Base-by-base conservation (phyloP, 768 basidiomycete genomes). In the Crepidotus variabilis region DNA sequence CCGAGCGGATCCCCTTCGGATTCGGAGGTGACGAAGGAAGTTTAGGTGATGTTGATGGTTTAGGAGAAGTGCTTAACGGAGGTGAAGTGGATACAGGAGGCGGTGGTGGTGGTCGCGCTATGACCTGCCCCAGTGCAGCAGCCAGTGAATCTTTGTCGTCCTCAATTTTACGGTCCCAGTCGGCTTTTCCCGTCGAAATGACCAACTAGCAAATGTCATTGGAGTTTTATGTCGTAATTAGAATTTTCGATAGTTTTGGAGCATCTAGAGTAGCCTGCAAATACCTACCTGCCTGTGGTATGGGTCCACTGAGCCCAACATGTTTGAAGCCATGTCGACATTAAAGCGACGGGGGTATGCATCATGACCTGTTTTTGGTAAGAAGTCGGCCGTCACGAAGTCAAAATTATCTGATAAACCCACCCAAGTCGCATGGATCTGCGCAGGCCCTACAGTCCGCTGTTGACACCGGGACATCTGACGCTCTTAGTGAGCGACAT, bases 251-350 rank as follows among this genome's bases (percentile, higher is more conserved):
- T 36, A 2, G 20, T 32, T 18, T 45, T 21, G 43, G 61, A 18
- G 20, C 20, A 43, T 61, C 28, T 28, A 28, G 28, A 28, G 28
- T 8, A 28, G 8, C 28, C 28, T 28, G 28, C 28, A 28, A 28
- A 28, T 28, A 28, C 65, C 35, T 60, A 88, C 91, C 78, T 94
- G 89, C 21, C 93, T 86, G 36, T 82, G 83, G 69, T 92, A 94
- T 2, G 92, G 87, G 69, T 88, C 89, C 23, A 94, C 82, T 28
- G 86, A 84, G 8, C 94, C 95, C n/a, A 94, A 72, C 83, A 98
- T 83, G 48, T 88, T 81, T 2, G 84, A 82, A 20, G 87, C 86
- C 75, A 81, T 83, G 73, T 98, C 95, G 33, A 90, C 75, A 36
- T 84, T 82, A 65, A 97, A 87, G 51, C 81, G 84, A 16, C 70